phyloP scores from a whole-genome alignment of 306 rosid genomes.

The Quercus wislizeni region DNA sequence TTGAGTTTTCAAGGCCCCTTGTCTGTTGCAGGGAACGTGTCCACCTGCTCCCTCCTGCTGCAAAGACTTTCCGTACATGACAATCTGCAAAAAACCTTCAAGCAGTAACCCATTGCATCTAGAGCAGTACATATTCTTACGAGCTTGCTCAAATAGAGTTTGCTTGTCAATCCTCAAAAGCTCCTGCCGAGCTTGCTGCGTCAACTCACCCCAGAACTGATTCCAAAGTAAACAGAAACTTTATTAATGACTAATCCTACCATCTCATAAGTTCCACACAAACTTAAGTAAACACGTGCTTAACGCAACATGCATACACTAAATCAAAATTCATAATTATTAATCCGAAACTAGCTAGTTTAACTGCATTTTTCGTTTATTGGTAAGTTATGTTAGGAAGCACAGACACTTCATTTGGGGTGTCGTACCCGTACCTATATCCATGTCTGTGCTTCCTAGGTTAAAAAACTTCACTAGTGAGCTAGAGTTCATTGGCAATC shows the following conservation, averaged over 20 bases:
- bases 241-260: constrained; percentile 11
- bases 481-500: too few species aligned
- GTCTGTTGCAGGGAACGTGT: constrained; percentile 45
- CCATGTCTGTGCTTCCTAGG: too few species aligned
- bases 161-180: constrained; percentile 96
- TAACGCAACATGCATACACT: neutral
- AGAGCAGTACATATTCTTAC: constrained; percentile 98
- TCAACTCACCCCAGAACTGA: constrained; percentile 91
- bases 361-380: too few species aligned
- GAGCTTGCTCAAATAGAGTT: constrained; percentile 95
- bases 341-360: neutral
- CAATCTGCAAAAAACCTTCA: constrained; percentile 96
- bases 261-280: neutral
- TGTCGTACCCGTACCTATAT: too few species aligned
- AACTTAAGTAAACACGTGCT: neutral
- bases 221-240: constrained; percentile 26
- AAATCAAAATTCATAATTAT: neutral
- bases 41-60: constrained; percentile 62
- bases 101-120: constrained; percentile 98
- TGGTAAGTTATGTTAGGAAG: too few species aligned
- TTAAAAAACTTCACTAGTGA: too few species aligned
- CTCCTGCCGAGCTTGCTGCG: constrained; percentile 66
- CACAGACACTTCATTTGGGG: too few species aligned
- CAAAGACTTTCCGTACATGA: constrained; percentile 88
- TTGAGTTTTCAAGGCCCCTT: constrained; percentile 51